Base-by-base conservation (phyloP, 805 yeast genomes). In the Yarrowia yakushimensis region DNA sequence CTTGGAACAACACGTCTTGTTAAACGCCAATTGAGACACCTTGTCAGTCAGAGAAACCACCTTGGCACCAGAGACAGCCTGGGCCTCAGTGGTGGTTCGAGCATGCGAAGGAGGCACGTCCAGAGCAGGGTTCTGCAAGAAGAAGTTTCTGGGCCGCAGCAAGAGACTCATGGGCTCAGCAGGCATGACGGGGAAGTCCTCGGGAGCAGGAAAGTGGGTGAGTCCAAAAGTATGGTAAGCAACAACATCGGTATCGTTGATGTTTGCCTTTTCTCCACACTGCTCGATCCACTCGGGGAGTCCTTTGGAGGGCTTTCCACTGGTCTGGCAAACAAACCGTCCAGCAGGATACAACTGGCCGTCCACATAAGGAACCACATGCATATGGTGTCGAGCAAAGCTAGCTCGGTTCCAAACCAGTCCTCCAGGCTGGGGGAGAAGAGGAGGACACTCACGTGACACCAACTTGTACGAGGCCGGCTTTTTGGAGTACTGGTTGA, bases 171-270 rank as follows among this genome's bases (percentile, higher is more conserved):
- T 85, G 70, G 90, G 87, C 76, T 88, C 96, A 55, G 90, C 87
- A 52, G 94, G 94, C 94, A 88, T 88, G 66, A 88, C 82, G 63
- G 94, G 94, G 86, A 87, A 88, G 74, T 88, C 96, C 77, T 88
- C 94, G 64, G 94, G 93, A 13, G 92, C 86, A 64, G 96, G 96
- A 82, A 87, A 85, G 73, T 88, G 96, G 33, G 93, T 85, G 67
- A 88, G 83, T 70, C 94, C 94, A 70, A 88, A 88, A 28, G 93
- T 88, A 75, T 88, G 92, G 85, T 84, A 88, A 69, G 85, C 76
- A 60, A 88, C 81, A 65, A 88, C 81, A 72, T 88, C 94, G 39
- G 89, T 85, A 77, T 87, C 81, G 59, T 72, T 68, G 39, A 70
- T 64, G 20, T 42, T 42, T 18, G 69, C 72, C 18, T 66, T 55